A percentile compares a stretch with the other conserved stretches of the same genome.
Conservation (phyloP, 768 basidiomycete genomes). For the Hypholoma fasciculare region DNA sequence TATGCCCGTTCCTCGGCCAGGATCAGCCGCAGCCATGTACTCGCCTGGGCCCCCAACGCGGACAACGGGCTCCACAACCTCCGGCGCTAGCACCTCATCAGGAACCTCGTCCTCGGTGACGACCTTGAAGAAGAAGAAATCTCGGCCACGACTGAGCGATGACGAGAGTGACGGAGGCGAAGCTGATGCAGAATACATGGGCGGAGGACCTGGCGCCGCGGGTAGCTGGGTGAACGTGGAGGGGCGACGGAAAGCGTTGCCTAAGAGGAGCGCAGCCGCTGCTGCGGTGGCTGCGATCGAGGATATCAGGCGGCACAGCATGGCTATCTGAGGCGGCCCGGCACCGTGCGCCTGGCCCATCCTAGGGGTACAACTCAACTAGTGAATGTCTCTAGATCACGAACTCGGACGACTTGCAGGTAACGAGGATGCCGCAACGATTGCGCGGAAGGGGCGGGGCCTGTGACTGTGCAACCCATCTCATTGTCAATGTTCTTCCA, state of each 20-base stretch:
- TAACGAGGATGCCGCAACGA: background rate
- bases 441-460: background rate
- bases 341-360: background rate
- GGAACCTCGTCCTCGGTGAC: conserved; percentile 20
- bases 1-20: conserved; percentile 34
- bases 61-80: conserved; percentile 24
- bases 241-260: conserved; percentile 48
- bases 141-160: conserved; percentile 45
- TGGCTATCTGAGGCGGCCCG: conserved; percentile 48
- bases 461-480: background rate
- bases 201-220: conserved; percentile 23
- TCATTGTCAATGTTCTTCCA: background rate
- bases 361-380: no score
- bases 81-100: conserved; percentile 23
- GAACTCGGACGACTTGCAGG: background rate
- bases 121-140: conserved; percentile 52
- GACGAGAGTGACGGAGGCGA: conserved; percentile 71
- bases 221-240: conserved; percentile 56
- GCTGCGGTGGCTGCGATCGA: conserved; percentile 38
- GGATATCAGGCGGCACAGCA: conserved; percentile 67
- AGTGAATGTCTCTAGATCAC: background rate
- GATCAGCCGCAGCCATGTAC: conserved; percentile 32
- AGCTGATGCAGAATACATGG: conserved; percentile 65
- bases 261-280: conserved; percentile 24
- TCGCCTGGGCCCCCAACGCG: conserved; percentile 32